Evolutionary conservation across 2,329 filamentous ascomycete species (phyloP).

Genomic region (Cylindrodendrum hubeiense): DNA sequence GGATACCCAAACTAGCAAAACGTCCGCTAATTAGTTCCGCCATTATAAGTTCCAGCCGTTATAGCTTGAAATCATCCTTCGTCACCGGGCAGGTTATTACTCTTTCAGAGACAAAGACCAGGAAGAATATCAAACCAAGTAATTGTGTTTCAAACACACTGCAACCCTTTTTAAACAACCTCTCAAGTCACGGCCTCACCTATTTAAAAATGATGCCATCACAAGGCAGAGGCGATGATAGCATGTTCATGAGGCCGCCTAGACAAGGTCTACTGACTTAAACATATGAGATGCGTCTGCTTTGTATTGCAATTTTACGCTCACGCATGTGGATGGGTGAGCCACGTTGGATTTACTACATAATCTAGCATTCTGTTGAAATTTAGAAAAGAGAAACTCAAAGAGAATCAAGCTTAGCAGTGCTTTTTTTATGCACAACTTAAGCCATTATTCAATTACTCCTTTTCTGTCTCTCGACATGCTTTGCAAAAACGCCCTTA

Average conservation of each 20-base stretch:
- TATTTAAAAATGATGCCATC: not conserved
- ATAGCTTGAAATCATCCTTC: not conserved
- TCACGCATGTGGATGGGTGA: not conserved
- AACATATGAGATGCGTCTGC: not conserved
- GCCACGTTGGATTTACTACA: not conserved
- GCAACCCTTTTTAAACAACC: not conserved
- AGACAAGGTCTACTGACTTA: not conserved
- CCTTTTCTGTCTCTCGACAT: not conserved
- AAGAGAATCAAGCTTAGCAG: not conserved
- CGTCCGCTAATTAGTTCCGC: not conserved
- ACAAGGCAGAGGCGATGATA: not conserved
- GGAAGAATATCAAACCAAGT: not conserved
- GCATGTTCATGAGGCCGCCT: not conserved
- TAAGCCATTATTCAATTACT: not conserved
- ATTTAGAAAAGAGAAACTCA: not conserved
- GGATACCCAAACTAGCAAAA: not conserved
- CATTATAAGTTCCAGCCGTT: not conserved
- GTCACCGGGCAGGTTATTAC: not conserved
- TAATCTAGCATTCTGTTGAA: not conserved
- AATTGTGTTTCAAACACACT: not conserved
- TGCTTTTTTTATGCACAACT: not conserved
- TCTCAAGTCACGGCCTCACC: not conserved
- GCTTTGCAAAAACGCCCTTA: not conserved
- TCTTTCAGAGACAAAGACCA: not conserved
- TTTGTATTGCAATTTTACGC: not conserved